A percentile compares a stretch with the other conserved stretches of the same genome.
phyloP scores from a whole-genome alignment of 2,329 filamentous ascomycete species.

The Triangularia verruculosa region DNA sequence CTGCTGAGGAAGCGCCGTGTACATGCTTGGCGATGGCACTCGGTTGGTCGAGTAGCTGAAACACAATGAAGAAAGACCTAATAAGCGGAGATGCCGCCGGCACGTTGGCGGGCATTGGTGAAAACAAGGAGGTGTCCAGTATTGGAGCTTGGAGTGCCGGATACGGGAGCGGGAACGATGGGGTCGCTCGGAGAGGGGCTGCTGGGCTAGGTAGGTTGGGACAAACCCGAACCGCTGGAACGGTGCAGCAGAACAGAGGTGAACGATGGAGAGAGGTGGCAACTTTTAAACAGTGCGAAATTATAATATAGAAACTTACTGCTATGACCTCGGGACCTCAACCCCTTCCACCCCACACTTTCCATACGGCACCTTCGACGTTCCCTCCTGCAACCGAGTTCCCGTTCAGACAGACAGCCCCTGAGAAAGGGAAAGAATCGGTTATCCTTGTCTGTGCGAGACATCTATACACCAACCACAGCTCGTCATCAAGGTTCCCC shows the following conservation, averaged over 20 bases:
- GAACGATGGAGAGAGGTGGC: neutral
- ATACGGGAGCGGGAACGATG: constrained; percentile 8
- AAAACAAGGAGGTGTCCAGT: neutral
- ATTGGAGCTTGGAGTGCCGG: constrained; percentile 5
- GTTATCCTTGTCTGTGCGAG: too few relatives aligned
- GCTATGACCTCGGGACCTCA: neutral
- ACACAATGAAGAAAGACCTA: neutral
- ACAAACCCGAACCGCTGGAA: neutral
- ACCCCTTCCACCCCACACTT: neutral
- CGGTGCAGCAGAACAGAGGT: neutral
- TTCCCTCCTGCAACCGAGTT: neutral
- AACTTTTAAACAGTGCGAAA: neutral
- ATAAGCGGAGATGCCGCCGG: neutral
- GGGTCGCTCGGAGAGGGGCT: neutral
- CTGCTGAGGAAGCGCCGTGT: neutral
- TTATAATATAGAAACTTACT: too few relatives aligned
- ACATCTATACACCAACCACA: too few relatives aligned
- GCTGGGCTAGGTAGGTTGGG: neutral
- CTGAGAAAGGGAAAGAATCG: neutral
- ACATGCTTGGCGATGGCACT: neutral
- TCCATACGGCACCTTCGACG: neutral
- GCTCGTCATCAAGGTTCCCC: too few relatives aligned
- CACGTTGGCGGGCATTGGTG: neutral
- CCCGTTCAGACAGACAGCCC: neutral
- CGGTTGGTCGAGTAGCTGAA: neutral